Conservation (phyloP, 345 rosid genomes). For the Ceriops zippeliana region DNA sequence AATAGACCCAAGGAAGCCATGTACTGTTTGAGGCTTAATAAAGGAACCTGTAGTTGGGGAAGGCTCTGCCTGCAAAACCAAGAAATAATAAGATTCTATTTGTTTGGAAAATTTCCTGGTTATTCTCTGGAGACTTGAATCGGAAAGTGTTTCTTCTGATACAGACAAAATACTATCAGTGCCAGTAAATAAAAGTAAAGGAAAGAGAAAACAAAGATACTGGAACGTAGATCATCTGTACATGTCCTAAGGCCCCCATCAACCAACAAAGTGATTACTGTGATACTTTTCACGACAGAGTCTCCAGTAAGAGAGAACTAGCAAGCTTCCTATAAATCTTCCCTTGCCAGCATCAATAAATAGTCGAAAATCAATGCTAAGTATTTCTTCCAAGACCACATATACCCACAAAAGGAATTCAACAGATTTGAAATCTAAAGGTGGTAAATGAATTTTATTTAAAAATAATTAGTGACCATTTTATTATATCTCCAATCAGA, state of each 20-base stretch:
- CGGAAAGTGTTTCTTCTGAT: neutral
- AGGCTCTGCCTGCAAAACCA: constrained; percentile 75
- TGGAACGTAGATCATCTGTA: constrained; percentile 9
- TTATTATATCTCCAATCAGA: neutral
- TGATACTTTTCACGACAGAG: constrained; percentile 1
- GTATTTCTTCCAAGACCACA: constrained; percentile 9
- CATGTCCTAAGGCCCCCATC: constrained; percentile 10
- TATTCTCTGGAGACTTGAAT: neutral
- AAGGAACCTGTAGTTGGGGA: constrained; percentile 95
- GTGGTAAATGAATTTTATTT: neutral
- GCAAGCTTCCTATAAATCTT: constrained; percentile 14
- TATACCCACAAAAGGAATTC: neutral
- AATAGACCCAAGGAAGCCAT: constrained; percentile 34
- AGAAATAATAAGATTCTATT: constrained; percentile 11
- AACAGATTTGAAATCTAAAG: neutral
- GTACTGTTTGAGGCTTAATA: constrained; percentile 51
- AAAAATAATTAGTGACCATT: neutral
- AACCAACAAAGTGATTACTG: neutral
- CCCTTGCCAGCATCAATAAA: constrained; percentile 12
- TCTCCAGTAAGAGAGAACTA: constrained; percentile 4
- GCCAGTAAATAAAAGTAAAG: constrained; percentile 1
- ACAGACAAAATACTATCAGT: constrained; percentile 3
- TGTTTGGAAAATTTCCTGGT: neutral
- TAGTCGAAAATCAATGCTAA: constrained; percentile 13
- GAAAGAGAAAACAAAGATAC: constrained; percentile 20